Conservation (phyloP, 495 filamentous ascomycete species). For the Chaetomium fimeti region DNA sequence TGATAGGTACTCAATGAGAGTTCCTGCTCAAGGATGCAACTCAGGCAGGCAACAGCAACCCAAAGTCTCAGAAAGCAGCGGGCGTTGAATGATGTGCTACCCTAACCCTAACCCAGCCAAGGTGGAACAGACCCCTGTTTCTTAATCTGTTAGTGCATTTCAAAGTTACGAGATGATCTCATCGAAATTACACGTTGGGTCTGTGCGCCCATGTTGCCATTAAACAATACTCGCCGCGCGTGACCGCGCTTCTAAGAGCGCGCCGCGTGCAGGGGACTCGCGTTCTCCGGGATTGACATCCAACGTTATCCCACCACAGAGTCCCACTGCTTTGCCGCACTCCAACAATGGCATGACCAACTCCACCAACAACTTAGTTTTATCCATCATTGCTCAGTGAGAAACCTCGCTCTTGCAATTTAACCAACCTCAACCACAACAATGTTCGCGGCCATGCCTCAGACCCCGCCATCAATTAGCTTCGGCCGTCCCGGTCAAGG, state of each 20-base stretch:
- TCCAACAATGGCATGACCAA: constrained; percentile 7
- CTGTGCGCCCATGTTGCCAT: constrained; percentile 13
- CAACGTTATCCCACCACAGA: not conserved
- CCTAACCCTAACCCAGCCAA: constrained; percentile 8
- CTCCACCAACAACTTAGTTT: not conserved
- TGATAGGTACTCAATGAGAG: not conserved
- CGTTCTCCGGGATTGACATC: constrained; percentile 11
- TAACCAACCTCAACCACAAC: not conserved
- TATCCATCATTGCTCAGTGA: not conserved
- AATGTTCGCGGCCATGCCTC: constrained; percentile 19
- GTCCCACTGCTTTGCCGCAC: not conserved
- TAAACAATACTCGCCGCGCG: constrained; percentile 10
- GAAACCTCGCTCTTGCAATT: not conserved
- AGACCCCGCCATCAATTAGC: constrained; percentile 12
- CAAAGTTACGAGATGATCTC: constrained; percentile 5
- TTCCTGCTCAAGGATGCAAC: not conserved
- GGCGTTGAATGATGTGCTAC: not conserved
- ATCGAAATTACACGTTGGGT: constrained; percentile 5
- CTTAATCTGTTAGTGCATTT: not conserved
- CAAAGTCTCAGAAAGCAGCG: too few relatives aligned
- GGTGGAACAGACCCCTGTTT: not conserved
- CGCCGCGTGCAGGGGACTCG: constrained; percentile 12
- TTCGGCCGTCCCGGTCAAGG: constrained; percentile 11
- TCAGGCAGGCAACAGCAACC: constrained; percentile 3
- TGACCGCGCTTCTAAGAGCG: constrained; percentile 13